phyloP scores from a whole-genome alignment of 108 stramenopile genomes.

The Cyclotella cryptica region DNA sequence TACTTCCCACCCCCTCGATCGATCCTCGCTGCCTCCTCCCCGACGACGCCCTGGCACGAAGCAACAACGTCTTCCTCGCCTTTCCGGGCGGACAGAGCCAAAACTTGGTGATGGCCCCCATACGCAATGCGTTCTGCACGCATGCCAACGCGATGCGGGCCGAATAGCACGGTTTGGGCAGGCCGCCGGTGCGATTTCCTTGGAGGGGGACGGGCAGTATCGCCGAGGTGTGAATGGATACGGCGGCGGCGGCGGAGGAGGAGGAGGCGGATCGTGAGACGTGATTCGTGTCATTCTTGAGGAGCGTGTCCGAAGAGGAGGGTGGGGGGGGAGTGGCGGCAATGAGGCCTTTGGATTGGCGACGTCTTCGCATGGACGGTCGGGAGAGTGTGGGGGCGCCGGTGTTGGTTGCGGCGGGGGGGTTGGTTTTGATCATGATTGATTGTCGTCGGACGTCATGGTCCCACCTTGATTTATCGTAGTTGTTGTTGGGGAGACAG shows the following conservation, averaged over 20 bases:
- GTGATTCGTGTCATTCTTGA: neutral
- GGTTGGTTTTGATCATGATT: constrained; percentile 9
- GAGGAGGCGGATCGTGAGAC: neutral
- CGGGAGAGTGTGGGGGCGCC: neutral
- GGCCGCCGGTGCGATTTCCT: neutral
- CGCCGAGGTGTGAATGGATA: no score
- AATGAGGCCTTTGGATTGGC: constrained; percentile 14
- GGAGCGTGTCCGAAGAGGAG: neutral
- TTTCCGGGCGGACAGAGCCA: constrained; percentile 75
- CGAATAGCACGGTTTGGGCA: constrained; percentile 64
- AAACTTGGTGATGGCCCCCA: constrained; percentile 78
- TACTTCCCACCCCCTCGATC: constrained; percentile 28
- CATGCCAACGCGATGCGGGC: constrained; percentile 65
- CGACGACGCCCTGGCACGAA: neutral
- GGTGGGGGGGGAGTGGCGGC: constrained; percentile 11
- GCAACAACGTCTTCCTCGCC: constrained; percentile 52
- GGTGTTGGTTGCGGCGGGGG: neutral
- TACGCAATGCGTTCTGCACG: constrained; percentile 72
- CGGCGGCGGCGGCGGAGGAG: neutral
- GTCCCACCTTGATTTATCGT: no score
- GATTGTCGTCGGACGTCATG: neutral
- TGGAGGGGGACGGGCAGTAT: no score
- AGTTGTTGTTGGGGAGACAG: no score
- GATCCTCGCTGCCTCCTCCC: neutral
- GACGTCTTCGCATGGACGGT: neutral